Evolutionary conservation across 2,329 filamentous ascomycete species (phyloP), one percentile per base, ranked within the genome.

Genomic region (Hansfordia pulvinata): DNA sequence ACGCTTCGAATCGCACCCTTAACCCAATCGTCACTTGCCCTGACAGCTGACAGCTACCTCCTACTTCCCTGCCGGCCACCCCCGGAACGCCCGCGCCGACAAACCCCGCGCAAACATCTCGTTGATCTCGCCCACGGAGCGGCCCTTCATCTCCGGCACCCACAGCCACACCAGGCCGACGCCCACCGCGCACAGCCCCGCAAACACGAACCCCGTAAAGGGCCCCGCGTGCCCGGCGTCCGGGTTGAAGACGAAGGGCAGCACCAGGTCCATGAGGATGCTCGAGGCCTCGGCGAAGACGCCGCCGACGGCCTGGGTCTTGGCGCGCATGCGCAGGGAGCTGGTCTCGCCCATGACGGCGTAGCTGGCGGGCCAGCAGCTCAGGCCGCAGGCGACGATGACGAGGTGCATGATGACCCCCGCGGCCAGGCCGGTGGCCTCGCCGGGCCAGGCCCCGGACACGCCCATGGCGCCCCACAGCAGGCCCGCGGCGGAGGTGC

Each of bases 91-190:
- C 20, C 43, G 32, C 10, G 49, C 34, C 5, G 40, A 33, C 5
- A 53, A 27, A n/a, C 30, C 31, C 18, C 37, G 22, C 20, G 46
- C 44, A 31, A 50, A 53, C 43, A 50, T 46, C 22, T 37, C 37
- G 40, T 69, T 63, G 30, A 70, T 60, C 36, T 68, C 61, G 19
- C 47, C 47, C 1, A 56, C 46, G 2, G 44, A 58, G 12, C 60
- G 43, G 4, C 58, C 59, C 41, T 60, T 62, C 47, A 66, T 69
- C 39, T 73, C 67, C 0, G 68, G 67, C 1, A 71, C 46, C 19
- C 50, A 47, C 8, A 53, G 44, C 47, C 52, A 72, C 0, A 56
- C 53, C 0, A 56, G 23, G 2, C 46, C 29, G 3, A 53, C 41
- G 11, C 50, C 46, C 2, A 54, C 28, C 3, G 49, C 31, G 34